Evolutionary conservation across 192 early-diverging fungal species (phyloP).

Genomic region (Umbelopsis vinacea): DNA sequence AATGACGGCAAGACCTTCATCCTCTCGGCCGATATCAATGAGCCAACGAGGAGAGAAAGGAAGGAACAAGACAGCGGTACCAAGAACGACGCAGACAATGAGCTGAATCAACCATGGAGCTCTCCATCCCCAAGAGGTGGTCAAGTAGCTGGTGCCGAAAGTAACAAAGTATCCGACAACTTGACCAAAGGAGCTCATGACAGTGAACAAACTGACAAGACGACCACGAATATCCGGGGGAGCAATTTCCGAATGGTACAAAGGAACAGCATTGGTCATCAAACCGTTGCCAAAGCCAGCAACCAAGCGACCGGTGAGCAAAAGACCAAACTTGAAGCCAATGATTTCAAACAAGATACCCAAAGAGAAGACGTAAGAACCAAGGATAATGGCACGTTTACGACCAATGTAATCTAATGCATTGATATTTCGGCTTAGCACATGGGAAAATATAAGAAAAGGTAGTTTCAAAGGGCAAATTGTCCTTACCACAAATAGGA

Average conservation of each 20-base stretch:
- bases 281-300: conserved; percentile 48
- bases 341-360: conserved; percentile 55
- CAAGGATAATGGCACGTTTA: conserved; percentile 61
- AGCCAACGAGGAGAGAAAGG: conserved; percentile 88
- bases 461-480: background rate
- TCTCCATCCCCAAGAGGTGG: conserved; percentile 61
- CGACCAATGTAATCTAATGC: conserved; percentile 56
- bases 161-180: conserved; percentile 63
- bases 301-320: conserved; percentile 56
- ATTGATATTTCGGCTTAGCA: background rate
- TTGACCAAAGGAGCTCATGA: conserved; percentile 87
- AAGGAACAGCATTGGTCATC: conserved; percentile 39
- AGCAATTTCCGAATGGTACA: conserved; percentile 61
- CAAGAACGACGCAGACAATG: conserved; percentile 63
- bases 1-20: conserved; percentile 69
- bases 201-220: conserved; percentile 81
- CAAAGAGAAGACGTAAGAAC: conserved; percentile 61
- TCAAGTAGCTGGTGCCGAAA: conserved; percentile 43
- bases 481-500: conserved; percentile 27
- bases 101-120: conserved; percentile 73
- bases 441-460: background rate
- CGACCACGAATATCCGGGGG: conserved; percentile 85
- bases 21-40: conserved; percentile 61
- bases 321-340: conserved; percentile 37
- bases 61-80: conserved; percentile 65